These are phyloP conservation scores for Aspergillus jensenii DNA, from an alignment of 2,329 filamentous ascomycete genomes.

Conservation along the genomic window DNA sequence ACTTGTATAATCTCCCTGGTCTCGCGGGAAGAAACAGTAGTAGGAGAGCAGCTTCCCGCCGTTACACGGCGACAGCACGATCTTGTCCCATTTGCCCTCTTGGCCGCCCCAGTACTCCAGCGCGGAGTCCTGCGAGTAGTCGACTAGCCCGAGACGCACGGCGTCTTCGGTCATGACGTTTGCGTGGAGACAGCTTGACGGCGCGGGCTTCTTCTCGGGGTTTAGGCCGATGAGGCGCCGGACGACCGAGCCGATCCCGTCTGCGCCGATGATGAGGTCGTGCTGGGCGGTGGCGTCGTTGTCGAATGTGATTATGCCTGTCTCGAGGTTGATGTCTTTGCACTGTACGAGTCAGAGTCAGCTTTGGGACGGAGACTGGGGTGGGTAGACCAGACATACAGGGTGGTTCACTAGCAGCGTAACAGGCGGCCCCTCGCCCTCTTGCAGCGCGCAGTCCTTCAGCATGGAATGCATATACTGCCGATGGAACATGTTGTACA, in stretches of 20 bases:
- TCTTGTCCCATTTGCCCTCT: conserved; percentile 64
- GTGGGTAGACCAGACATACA: conserved; percentile 33
- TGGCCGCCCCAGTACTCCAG: conserved; percentile 70
- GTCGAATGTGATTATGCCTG: conserved; percentile 52
- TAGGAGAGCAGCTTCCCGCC: conserved; percentile 64
- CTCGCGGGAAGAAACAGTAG: conserved; percentile 68
- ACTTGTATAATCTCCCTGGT: conserved; percentile 59
- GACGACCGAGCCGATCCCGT: conserved; percentile 67
- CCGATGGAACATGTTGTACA: conserved; percentile 69
- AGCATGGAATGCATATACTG: conserved; percentile 69
- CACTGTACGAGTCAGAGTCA: conserved; percentile 31
- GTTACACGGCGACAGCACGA: conserved; percentile 69
- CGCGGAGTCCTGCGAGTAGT: conserved; percentile 61
- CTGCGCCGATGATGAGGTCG: conserved; percentile 63
- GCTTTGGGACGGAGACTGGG: neutral
- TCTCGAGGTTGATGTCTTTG: conserved; percentile 53
- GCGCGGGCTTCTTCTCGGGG: conserved; percentile 59
- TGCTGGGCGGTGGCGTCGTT: conserved; percentile 54
- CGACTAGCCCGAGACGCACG: conserved; percentile 58
- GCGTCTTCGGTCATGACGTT: conserved; percentile 65
- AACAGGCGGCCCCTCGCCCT: conserved; percentile 56
- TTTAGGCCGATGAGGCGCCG: conserved; percentile 63
- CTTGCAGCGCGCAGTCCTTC: conserved; percentile 57
- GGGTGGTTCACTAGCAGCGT: conserved; percentile 57
- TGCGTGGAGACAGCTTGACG: conserved; percentile 63